Conservation (phyloP, 164 flowering plant species). For the Chloranthus sessilifolius region DNA sequence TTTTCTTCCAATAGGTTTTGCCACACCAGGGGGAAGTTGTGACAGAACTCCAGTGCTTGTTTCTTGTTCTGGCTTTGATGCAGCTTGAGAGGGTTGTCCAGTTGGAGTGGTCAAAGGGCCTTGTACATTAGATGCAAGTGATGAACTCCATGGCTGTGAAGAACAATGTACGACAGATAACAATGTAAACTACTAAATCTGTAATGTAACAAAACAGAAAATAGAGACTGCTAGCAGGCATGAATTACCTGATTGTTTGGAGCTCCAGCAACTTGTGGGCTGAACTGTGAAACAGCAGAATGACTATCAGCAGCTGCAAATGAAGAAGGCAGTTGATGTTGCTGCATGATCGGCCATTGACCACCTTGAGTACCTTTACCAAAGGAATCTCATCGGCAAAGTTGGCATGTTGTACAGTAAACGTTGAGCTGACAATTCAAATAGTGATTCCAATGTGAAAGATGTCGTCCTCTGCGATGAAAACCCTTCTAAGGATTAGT, state of each 20-base stretch:
- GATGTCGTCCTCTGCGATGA: too few relatives aligned
- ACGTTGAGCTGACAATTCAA: too few relatives aligned
- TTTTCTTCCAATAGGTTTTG: constrained; percentile 46
- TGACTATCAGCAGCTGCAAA: constrained; percentile 23
- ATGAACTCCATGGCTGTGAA: constrained; percentile 44
- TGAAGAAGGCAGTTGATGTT: constrained; percentile 40
- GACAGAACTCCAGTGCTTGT: constrained; percentile 20
- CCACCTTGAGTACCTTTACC: constrained; percentile 28
- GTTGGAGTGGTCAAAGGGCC: constrained; percentile 25
- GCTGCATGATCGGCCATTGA: constrained; percentile 43
- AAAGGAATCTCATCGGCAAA: constrained; percentile 19
- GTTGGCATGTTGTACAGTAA: too few relatives aligned
- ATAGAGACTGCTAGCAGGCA: background rate
- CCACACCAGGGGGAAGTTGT: constrained; percentile 33
- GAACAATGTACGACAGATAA: background rate
- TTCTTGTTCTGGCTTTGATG: constrained; percentile 19
- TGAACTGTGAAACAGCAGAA: constrained; percentile 28
- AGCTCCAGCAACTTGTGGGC: constrained; percentile 27
- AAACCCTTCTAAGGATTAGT: too few relatives aligned
- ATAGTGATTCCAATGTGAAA: too few relatives aligned
- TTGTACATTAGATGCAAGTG: constrained; percentile 30
- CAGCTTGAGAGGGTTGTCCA: constrained; percentile 31
- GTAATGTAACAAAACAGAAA: background rate
- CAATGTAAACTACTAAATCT: background rate
- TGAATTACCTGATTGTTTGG: constrained; percentile 50